phyloP scores from a whole-genome alignment of 2,329 filamentous ascomycete species.

The Xylariaceae sp. region DNA sequence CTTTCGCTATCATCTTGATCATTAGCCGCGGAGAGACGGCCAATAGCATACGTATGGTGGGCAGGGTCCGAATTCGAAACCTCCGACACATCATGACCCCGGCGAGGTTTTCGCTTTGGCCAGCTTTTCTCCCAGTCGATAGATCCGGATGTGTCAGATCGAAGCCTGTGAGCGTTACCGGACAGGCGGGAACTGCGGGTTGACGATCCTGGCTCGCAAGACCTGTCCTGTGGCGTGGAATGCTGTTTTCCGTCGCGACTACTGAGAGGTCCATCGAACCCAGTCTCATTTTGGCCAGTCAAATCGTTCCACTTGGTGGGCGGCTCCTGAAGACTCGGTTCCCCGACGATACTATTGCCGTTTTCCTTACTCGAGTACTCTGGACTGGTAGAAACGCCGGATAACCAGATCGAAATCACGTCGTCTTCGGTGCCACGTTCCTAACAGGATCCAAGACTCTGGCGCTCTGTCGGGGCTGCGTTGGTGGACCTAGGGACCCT shows the following conservation, averaged over 20 bases:
- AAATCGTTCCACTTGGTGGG: constrained; percentile 7
- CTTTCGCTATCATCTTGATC: constrained; percentile 4
- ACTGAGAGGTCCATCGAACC: constrained; percentile 33
- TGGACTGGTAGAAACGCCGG: constrained; percentile 6
- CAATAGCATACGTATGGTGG: not conserved
- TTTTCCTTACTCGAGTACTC: not conserved
- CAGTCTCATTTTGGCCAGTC: constrained; percentile 18
- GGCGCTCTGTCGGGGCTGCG: constrained; percentile 16
- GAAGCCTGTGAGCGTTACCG: constrained; percentile 11
- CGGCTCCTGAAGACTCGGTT: constrained; percentile 11
- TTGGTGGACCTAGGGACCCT: constrained; percentile 18
- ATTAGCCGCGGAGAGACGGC: constrained; percentile 5
- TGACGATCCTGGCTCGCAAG: constrained; percentile 18
- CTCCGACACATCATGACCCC: constrained; percentile 34
- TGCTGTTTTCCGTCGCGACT: constrained; percentile 26
- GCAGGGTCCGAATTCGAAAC: constrained; percentile 17
- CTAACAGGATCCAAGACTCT: constrained; percentile 10
- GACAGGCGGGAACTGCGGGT: constrained; percentile 16
- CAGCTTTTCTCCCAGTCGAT: constrained; percentile 33
- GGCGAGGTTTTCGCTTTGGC: constrained; percentile 31
- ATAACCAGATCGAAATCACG: constrained; percentile 23
- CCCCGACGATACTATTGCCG: not conserved
- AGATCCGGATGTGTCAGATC: constrained; percentile 25
- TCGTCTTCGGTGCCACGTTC: constrained; percentile 13
- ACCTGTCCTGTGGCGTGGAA: constrained; percentile 14